Base-by-base conservation (phyloP, 108 stramenopile genomes). In the Cyclotella choctawhatcheeana region DNA sequence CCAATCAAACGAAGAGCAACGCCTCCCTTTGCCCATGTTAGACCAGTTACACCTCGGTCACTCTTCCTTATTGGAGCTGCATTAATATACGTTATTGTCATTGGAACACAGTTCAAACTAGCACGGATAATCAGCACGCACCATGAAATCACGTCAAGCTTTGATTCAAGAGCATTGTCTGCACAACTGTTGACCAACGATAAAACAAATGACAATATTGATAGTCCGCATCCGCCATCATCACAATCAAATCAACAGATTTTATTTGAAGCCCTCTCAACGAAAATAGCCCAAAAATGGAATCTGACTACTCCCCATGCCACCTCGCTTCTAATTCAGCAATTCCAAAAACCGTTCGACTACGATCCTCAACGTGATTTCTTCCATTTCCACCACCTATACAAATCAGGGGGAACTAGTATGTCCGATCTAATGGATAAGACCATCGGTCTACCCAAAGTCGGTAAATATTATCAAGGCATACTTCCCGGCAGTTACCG, bases 301-400 rank as follows among this genome's bases (percentile, higher is more conserved):
- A 79, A 79, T 43, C 77, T 79, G 8, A 79, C 77, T 2, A 62
- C 77, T 4, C 66, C 70, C 40, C 33, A 65, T 26, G 64, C 69
- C 30, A 17, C 54, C 26, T 17, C 16, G 2, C 60, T 77, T 21
- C 64, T 79, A 6, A 35, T 22, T 25, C 24, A 22, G 0, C 77
- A 79, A 79, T 71, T 79, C 55, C 35, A 67, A 7, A 71, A 62
- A 58, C 47, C 47, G 7, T 35, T 65, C 55, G 70, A 79, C 44
- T 79, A 69, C 45, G 35, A 64, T 29, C 65, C 70, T 13, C 2
- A 61, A 24, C 48, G 34, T 0, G 76, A 79, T 51, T 79, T 79
- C 31, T 59, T 79, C 45, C 77, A 79, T 40, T 79, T 79, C 26
- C 77, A 79, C 25, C 77, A 79, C 44, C 50, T 79, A 16, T 79